Base-by-base conservation (phyloP, 2,329 filamentous ascomycete species). In the Hypomyces perniciosus region DNA sequence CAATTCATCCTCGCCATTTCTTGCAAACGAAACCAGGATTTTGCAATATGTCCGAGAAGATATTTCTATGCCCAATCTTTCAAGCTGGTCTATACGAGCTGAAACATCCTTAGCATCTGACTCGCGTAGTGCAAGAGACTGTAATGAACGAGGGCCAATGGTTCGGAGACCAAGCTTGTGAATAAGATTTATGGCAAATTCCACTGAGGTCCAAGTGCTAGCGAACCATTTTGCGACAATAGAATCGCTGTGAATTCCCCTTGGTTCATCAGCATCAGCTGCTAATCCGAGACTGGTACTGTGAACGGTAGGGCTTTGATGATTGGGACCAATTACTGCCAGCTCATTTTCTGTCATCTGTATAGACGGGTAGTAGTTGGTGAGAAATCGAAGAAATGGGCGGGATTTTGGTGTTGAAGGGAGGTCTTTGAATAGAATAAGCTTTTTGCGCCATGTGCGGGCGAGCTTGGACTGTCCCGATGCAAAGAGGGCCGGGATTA, bases 171-270 rank as follows among this genome's bases (percentile, higher is more conserved):
- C 87, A 46, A 95, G 79, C 59, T 86, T 81, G 50, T 79, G 75
- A 13, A 93, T 72, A 6, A 87, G 77, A 33, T 79, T 79, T 49
- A 95, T 81, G 28, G 89, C 81, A 57, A 85, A 79, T 50, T 91
- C 83, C 8, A 90, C 73, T 1, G 84, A 80, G 26, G 93, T 77
- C 65, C 88, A 86, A 13, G 71, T 71, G 51, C 76, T 84, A 8
- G 90, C 90, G 64, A 96, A 91, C 71, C 90, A 83, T 56, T 84
- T 80, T n/a, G 90, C 86, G 13, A 87, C 85, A 30, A 95, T 85
- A 55, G 83, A 59, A 44, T 69, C 66, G 39, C 60, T 63, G 34
- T 61, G 64, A 13, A 57, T 58, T 20, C 61, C 56, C 50, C 54
- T 57, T 26, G 51, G 30, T 20, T n/a, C 42, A 26, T 33, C 30